Base-by-base conservation (phyloP, 129 eudicot species). In the Arctium lappa region DNA sequence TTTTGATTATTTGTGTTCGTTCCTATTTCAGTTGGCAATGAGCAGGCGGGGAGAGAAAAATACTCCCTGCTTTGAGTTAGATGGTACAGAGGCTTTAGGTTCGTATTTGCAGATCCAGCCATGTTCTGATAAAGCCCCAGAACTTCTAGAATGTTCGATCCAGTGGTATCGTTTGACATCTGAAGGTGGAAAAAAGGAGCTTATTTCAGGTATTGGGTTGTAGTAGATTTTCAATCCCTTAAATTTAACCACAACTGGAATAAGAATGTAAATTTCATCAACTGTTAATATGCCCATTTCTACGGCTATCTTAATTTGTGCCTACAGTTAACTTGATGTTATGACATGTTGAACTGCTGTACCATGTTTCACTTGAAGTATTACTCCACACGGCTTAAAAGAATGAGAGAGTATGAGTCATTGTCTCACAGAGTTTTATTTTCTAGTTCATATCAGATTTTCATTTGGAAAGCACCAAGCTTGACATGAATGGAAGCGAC, bases 81-180 rank as follows among this genome's bases (percentile, higher is more conserved):
- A 93, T 74, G 99, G 99, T 44, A 80, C 90, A 38, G 97, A 87
- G 80, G 86, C 94, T 63, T 82, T 95, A 89, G 99, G 99, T 77
- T 95, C 99, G 12, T 87, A 73, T 85, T 87, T 95, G 80, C 82
- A 79, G 85, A 86, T 95, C 81, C 91, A 83, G 33, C 92, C 85
- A 60, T 87, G 92, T 81, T 86, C 89, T 15, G 88, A 85, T 77
- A 46, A 40, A 73, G 94, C 92, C 78, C 93, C 92, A 42, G 91
- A 92, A 66, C 83, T 93, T 82, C 87, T 91, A 39, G 93, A 91
- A 76, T 95, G 97, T 87, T 87, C 92, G 4, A 91, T 95, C 80
- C 99, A 92, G 80, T 95, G 99, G 99, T 95, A 91, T 56, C 94
- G 97, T 15, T 83, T 85, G 79, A 48, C 91, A 60, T 76, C 94